These are phyloP conservation scores for Ogataea wickerhamii DNA, from an alignment of 805 yeast species.

Conservation along the genomic window DNA sequence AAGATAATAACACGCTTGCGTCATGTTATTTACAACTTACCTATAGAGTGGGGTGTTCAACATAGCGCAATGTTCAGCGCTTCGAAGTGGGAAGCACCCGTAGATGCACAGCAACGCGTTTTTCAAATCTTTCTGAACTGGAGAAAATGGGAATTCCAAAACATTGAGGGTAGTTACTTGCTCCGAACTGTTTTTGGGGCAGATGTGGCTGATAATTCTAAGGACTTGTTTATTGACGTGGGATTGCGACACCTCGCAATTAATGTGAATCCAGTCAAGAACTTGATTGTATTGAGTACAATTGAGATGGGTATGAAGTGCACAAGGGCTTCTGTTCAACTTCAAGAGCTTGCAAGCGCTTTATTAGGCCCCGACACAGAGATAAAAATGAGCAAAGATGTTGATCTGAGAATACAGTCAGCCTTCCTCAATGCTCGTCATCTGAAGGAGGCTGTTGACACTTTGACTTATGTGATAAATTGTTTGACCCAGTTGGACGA, in stretches of 20 bases:
- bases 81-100: constrained; percentile 43
- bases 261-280: constrained; percentile 21
- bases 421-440: constrained; percentile 13
- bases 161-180: constrained; percentile 53
- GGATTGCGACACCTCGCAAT: constrained; percentile 15
- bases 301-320: constrained; percentile 15
- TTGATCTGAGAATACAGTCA: constrained; percentile 18
- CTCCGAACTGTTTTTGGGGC: constrained; percentile 48
- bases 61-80: constrained; percentile 32
- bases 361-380: constrained; percentile 8
- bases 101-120: constrained; percentile 52
- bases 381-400: constrained; percentile 21
- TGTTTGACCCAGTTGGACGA: background rate
- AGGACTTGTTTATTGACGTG: constrained; percentile 7
- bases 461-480: constrained; percentile 4
- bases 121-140: constrained; percentile 63
- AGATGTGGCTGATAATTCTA: constrained; percentile 11
- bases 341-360: constrained; percentile 15
- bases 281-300: constrained; percentile 14
- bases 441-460: constrained; percentile 2
- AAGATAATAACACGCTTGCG: constrained; percentile 74
- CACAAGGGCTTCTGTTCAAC: constrained; percentile 8
- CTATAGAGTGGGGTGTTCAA: constrained; percentile 45
- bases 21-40: constrained; percentile 61
- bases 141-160: constrained; percentile 89